Conservation (phyloP, 2,329 filamentous ascomycete species). For the Blastomyces parvus region DNA sequence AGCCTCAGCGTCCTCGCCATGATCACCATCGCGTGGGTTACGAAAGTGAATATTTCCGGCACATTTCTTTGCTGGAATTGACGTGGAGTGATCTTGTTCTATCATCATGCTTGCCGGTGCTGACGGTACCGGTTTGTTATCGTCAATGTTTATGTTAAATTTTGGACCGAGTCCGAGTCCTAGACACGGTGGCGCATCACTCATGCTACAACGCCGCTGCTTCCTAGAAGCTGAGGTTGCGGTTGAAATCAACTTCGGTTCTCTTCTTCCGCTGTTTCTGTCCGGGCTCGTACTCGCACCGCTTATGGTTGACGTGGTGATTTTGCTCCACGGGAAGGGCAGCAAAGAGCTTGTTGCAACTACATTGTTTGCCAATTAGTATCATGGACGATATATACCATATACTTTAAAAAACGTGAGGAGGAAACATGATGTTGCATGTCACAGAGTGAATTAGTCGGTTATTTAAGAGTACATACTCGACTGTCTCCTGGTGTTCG, state of each 20-base stretch:
- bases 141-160: background rate
- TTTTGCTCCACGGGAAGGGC: conserved; percentile 2
- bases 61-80: background rate
- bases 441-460: background rate
- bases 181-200: conserved; percentile 18
- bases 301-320: background rate
- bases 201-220: conserved; percentile 23
- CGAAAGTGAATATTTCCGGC: background rate
- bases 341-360: background rate
- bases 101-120: background rate
- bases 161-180: conserved; percentile 5
- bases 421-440: background rate
- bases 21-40: background rate
- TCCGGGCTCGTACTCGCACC: background rate
- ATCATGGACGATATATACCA: background rate
- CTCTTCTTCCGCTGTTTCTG: background rate
- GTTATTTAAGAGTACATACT: background rate
- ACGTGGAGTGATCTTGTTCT: background rate
- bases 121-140: background rate
- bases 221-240: conserved; percentile 3
- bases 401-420: no score
- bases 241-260: background rate
- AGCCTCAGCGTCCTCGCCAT: background rate
- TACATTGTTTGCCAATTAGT: background rate
- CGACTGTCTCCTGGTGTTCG: background rate